Conservation (phyloP, 2,329 filamentous ascomycete genomes). For the Pseudogymnoascus sp. region DNA sequence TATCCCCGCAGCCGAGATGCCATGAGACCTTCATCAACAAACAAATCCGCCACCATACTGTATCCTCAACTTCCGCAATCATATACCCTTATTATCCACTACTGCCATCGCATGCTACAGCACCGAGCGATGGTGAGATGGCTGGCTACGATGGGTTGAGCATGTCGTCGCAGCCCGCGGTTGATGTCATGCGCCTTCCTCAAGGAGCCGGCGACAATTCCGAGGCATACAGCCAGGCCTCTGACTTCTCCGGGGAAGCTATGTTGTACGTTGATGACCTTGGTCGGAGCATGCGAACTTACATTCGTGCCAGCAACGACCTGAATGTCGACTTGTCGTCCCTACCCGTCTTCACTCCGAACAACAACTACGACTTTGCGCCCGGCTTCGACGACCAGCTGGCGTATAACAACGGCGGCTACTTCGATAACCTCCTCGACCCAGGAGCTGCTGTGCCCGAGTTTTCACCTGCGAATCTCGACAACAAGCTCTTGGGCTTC, state of each 20-base stretch:
- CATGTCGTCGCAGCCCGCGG: slow-evolving; percentile 4
- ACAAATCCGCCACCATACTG: background rate
- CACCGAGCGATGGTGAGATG: slow-evolving; percentile 8
- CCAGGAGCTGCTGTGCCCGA: slow-evolving; percentile 19
- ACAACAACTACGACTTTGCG: slow-evolving; percentile 40
- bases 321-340: slow-evolving; percentile 7
- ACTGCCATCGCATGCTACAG: background rate
- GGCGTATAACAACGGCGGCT: slow-evolving; percentile 42
- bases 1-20: background rate
- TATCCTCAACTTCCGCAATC: background rate
- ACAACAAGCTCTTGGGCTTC: slow-evolving; percentile 69
- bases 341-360: slow-evolving; percentile 2
- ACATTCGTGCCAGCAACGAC: slow-evolving; percentile 5
- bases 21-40: slow-evolving; percentile 5
- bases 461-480: slow-evolving; percentile 41
- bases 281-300: background rate
- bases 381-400: slow-evolving; percentile 62
- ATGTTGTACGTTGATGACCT: slow-evolving; percentile 7
- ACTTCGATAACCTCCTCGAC: slow-evolving; percentile 34
- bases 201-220: background rate
- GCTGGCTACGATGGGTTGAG: slow-evolving; percentile 8
- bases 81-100: background rate
- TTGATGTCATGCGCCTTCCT: background rate
- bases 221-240: background rate
- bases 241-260: background rate